These are phyloP conservation scores for Claviceps quebecensis DNA, from an alignment of 2,329 filamentous ascomycete genomes.

Conservation along the genomic window DNA sequence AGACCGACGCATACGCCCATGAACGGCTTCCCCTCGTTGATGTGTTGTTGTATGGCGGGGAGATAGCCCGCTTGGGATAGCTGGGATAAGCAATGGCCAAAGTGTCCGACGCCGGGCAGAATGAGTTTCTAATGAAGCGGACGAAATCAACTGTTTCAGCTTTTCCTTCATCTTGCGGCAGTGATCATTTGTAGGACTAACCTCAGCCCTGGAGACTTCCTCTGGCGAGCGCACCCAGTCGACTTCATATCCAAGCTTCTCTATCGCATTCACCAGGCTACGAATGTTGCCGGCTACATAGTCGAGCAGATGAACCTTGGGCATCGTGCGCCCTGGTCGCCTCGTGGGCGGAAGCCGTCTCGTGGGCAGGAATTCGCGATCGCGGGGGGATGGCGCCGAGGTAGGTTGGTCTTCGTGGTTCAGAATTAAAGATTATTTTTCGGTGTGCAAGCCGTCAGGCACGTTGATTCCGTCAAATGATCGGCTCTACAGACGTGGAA, in stretches of 20 bases:
- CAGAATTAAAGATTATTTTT: too few relatives aligned
- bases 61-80: constrained; percentile 71
- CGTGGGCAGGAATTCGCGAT: background rate
- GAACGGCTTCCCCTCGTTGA: constrained; percentile 85
- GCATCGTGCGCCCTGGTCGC: constrained; percentile 37
- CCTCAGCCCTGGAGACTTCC: constrained; percentile 74
- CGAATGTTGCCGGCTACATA: constrained; percentile 95
- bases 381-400: background rate
- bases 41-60: constrained; percentile 69
- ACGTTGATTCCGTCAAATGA: too few relatives aligned
- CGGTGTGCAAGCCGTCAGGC: too few relatives aligned
- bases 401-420: background rate
- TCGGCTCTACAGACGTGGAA: too few relatives aligned
- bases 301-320: constrained; percentile 64
- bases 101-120: constrained; percentile 91
- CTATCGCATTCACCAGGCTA: constrained; percentile 92
- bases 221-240: constrained; percentile 81
- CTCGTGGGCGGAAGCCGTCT: background rate
- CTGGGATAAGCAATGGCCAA: constrained; percentile 85
- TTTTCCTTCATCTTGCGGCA: background rate
- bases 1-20: constrained; percentile 95
- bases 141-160: background rate
- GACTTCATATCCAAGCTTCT: constrained; percentile 84
- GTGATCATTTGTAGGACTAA: constrained; percentile 21
- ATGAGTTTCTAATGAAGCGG: constrained; percentile 59